Evolutionary conservation across 768 basidiomycete genomes (phyloP).

Genomic region (Termitomyces eurrhizus): DNA sequence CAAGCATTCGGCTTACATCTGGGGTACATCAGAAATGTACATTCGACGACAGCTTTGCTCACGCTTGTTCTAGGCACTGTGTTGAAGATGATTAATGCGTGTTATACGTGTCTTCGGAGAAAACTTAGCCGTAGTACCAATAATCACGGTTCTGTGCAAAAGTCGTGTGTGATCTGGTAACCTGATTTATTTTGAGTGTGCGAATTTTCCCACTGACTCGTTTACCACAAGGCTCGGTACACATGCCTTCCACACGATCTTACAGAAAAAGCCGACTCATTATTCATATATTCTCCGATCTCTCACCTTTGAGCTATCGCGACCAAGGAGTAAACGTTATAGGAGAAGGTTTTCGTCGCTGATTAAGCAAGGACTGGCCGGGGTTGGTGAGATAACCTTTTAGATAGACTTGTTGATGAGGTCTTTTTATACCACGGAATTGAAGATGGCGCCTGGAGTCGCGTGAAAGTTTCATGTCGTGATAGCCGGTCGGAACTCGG

Average conservation of each 20-base stretch:
- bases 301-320: slow-evolving; percentile 48
- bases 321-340: slow-evolving; percentile 39
- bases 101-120: slow-evolving; percentile 46
- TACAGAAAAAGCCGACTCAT: slow-evolving; percentile 48
- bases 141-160: slow-evolving; percentile 43
- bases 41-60: neutral
- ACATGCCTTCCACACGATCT: slow-evolving; percentile 70
- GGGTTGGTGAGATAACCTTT: slow-evolving; percentile 20
- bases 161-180: slow-evolving; percentile 60
- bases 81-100: slow-evolving; percentile 54
- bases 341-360: slow-evolving; percentile 42
- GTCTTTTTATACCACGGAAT: neutral
- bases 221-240: slow-evolving; percentile 63
- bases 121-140: slow-evolving; percentile 32
- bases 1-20: slow-evolving; percentile 48
- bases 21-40: slow-evolving; percentile 36
- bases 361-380: slow-evolving; percentile 40
- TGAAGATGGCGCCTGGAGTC: neutral
- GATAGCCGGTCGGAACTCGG: neutral
- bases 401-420: slow-evolving; percentile 4
- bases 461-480: neutral
- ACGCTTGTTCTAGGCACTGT: slow-evolving; percentile 49
- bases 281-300: slow-evolving; percentile 45
- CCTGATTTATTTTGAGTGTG: neutral
- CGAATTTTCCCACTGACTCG: slow-evolving; percentile 4